Evolutionary conservation across 2,329 filamentous ascomycete genomes (phyloP).

Genomic region (Claviceps digitariae): DNA sequence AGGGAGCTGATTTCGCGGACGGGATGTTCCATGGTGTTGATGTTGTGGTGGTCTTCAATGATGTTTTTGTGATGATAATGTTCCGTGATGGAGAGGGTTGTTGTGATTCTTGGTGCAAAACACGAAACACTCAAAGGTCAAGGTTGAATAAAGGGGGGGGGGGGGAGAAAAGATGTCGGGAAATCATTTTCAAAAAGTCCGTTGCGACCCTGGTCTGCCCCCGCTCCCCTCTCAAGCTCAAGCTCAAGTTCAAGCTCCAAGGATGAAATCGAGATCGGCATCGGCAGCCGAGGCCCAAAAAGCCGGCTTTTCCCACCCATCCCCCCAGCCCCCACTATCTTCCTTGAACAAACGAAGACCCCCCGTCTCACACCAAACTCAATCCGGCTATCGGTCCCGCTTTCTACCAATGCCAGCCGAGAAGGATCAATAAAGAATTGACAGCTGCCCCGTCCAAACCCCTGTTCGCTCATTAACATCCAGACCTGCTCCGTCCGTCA

Average conservation of each 20-base stretch:
- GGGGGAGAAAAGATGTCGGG: too few species aligned
- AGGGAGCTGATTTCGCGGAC: conserved; percentile 47
- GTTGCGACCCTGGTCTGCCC: too few species aligned
- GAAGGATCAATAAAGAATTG: background rate
- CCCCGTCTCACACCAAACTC: background rate
- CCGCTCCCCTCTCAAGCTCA: too few species aligned
- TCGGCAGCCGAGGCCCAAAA: background rate
- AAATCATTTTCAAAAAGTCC: too few species aligned
- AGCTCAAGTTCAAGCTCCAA: too few species aligned
- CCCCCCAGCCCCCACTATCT: background rate
- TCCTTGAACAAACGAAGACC: too few species aligned
- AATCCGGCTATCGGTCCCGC: background rate
- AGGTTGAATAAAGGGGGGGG: too few species aligned
- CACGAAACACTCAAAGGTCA: background rate
- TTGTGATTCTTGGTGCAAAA: too few species aligned
- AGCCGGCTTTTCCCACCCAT: background rate
- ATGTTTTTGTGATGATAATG: too few species aligned
- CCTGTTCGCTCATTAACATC: background rate
- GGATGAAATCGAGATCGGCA: background rate
- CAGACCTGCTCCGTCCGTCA: background rate
- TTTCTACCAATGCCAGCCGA: background rate
- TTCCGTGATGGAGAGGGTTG: too few species aligned
- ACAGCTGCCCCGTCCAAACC: background rate
- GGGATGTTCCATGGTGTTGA: conserved; percentile 7
- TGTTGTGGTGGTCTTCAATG: background rate